Percentiles rank a stretch among this genome's conserved stretches.
Conservation (phyloP, 352 stramenopile genomes). For the Pythium aristosporum region DNA sequence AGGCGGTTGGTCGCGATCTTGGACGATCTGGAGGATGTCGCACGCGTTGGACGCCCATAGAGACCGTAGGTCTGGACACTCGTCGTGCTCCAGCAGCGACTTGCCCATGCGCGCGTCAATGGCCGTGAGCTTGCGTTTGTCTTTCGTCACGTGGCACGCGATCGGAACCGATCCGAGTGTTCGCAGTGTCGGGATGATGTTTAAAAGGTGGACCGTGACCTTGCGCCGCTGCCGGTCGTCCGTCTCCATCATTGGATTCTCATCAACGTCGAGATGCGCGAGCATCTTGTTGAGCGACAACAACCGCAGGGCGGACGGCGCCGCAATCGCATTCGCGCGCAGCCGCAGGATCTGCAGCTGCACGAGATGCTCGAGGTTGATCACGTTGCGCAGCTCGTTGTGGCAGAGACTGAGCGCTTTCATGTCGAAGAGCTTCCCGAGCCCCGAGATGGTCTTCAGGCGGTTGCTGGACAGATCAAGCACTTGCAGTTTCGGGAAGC, state of each 20-base stretch:
- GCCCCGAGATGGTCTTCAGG: conserved; percentile 51
- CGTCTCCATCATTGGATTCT: conserved; percentile 64
- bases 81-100: conserved; percentile 47
- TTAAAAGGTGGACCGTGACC: conserved; percentile 75
- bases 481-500: conserved; percentile 65
- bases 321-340: conserved; percentile 47
- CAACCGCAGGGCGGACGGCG: conserved; percentile 49
- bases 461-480: conserved; percentile 63
- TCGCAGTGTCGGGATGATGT: conserved; percentile 64
- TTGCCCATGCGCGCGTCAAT: conserved; percentile 25
- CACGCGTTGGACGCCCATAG: conserved; percentile 63
- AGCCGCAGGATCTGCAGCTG: conserved; percentile 61
- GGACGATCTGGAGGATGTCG: conserved; percentile 48
- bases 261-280: conserved; percentile 66
- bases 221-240: conserved; percentile 67
- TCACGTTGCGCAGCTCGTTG: conserved; percentile 61
- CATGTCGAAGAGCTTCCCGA: conserved; percentile 56
- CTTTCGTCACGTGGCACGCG: conserved; percentile 38
- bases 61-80: conserved; percentile 32
- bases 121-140: conserved; percentile 46
- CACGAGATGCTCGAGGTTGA: conserved; percentile 72
- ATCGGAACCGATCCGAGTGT: conserved; percentile 60
- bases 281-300: conserved; percentile 79
- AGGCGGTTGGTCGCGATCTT: conserved; percentile 35
- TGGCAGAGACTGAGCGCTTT: conserved; percentile 56